Evolutionary conservation across 768 basidiomycete species (phyloP), one percentile per base, ranked within the genome.

Genomic region (Austroboletus eburneus): DNA sequence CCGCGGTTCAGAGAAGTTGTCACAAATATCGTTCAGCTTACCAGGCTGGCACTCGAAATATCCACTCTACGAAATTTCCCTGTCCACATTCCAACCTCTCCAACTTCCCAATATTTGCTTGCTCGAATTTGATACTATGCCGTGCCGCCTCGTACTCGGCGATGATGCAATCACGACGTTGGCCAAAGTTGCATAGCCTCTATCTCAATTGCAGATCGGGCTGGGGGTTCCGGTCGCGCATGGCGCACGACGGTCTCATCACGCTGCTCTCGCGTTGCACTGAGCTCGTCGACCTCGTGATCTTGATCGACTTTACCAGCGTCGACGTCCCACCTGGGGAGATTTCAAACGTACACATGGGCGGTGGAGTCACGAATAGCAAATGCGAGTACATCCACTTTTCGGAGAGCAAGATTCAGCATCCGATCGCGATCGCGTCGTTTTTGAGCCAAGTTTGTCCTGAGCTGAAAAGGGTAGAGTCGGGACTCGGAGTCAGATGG

Each of bases 361-460:
- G 59, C 0, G 24, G 48, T 3, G 58, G 59, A 14, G 32, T 46
- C 9, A 24, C 30, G n/a, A 54, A 56, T 39, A 16, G 25, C 16
- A 21, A 1, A 9, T 61, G 58, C 13, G 7, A 18, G 1, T 6
- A 13, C 4, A 56, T 49, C 5, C 46, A 57, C 10, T 63, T 62
- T n/a, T 49, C 57, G 25, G 51, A 51, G 20, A 62, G 62, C 14
- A 5, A n/a, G 8, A 62, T 66, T 44, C 3, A 21, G 18, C 30
- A n/a, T 38, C 62, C 62, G 12, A 9, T 46, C 36, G 21, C 48
- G 24, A 32, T 66, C 1, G 59, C 62, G 7, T 54, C 56, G 43
- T 66, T 66, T 29, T 32, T 64, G 46, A 58, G 58, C 18, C 54
- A 58, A 7, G 40, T 66, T 17, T 54, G 54, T 44, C 64, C 62